Conservation (phyloP, 306 rosid species). For the Prinsepia uniflora region DNA sequence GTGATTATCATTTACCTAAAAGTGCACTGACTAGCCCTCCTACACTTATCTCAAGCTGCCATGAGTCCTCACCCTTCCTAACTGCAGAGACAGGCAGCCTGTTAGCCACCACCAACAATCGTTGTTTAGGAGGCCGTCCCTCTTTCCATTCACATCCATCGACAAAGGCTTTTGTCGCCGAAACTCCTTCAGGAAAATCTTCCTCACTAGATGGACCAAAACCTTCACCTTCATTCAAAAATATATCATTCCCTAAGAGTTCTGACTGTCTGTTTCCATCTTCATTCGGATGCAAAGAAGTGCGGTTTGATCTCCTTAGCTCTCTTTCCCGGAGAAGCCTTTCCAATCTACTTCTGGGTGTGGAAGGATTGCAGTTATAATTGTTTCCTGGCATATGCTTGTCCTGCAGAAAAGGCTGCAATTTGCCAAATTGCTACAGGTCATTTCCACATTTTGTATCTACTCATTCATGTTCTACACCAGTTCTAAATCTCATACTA, state of each 20-base stretch:
- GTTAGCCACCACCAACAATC: conserved; percentile 86
- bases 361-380: conserved; percentile 50
- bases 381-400: conserved; percentile 68
- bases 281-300: conserved; percentile 31
- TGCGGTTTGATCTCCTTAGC: conserved; percentile 56
- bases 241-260: conserved; percentile 29
- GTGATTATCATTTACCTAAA: conserved; percentile 53
- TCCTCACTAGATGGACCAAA: conserved; percentile 40
- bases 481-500: conserved; percentile 17
- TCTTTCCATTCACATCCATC: conserved; percentile 54
- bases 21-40: conserved; percentile 98
- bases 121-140: conserved; percentile 56
- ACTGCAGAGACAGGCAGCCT: conserved; percentile 93
- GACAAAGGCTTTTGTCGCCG: conserved; percentile 23
- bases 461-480: conserved; percentile 2
- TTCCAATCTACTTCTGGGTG: conserved; percentile 80
- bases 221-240: conserved; percentile 31
- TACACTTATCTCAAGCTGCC: conserved; percentile 82
- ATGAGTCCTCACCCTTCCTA: conserved; percentile 72
- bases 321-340: conserved; percentile 94
- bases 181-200: conserved; percentile 42
- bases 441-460: not conserved
- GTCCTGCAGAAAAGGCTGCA: conserved; percentile 30
- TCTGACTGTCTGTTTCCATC: conserved; percentile 52
- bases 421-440: conserved; percentile 9